Evolutionary conservation across 805 yeast genomes (phyloP).

Genomic region (Metschnikowia aberdeeniae): DNA sequence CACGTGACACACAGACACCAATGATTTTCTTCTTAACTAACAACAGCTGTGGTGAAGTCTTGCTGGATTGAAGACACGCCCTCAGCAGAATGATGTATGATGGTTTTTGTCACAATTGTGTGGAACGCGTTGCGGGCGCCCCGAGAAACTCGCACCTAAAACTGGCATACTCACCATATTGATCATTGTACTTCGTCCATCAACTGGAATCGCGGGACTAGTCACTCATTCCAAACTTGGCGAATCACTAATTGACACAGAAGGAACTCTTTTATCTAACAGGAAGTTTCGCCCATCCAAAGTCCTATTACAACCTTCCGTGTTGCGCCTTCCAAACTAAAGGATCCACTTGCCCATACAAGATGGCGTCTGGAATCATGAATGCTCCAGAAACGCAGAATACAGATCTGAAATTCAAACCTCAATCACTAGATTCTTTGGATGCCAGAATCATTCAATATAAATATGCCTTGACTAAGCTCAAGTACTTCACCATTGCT

Average conservation of each 20-base stretch:
- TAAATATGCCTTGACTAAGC: conserved; percentile 48
- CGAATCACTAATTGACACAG: too few species aligned
- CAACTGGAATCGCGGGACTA: too few species aligned
- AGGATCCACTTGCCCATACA: not conserved
- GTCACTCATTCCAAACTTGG: too few species aligned
- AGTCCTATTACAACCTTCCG: not conserved
- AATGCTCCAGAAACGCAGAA: not conserved
- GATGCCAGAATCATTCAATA: conserved; percentile 61
- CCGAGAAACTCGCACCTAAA: conserved; percentile 2
- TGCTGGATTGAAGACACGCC: too few species aligned
- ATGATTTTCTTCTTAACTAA: not conserved
- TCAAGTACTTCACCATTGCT: conserved; percentile 30
- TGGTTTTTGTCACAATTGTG: too few species aligned
- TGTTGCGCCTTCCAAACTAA: not conserved
- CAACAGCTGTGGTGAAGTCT: too few species aligned
- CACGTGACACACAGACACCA: not conserved
- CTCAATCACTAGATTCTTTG: conserved; percentile 31
- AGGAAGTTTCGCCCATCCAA: too few species aligned
- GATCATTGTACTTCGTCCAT: too few species aligned
- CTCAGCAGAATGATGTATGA: too few species aligned
- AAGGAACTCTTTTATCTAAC: too few species aligned
- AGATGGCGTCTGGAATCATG: not conserved
- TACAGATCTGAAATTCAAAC: conserved; percentile 2
- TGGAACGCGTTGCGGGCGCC: too few species aligned
- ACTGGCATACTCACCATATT: not conserved